Evolutionary conservation across 2,329 filamentous ascomycete genomes (phyloP).

Genomic region (Trichophyton rubrum): DNA sequence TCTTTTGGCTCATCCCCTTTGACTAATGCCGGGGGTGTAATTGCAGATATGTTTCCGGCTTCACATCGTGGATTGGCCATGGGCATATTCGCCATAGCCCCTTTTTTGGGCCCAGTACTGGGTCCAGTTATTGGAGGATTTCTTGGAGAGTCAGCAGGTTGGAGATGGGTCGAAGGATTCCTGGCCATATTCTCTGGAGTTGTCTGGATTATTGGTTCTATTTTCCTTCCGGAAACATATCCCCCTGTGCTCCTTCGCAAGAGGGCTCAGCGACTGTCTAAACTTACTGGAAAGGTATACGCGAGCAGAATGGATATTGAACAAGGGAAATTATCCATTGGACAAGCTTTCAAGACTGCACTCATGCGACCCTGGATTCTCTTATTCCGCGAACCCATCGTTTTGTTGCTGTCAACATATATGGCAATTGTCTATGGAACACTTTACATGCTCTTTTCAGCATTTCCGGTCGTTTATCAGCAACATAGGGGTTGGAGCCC

Average conservation of each 20-base stretch:
- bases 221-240: constrained; percentile 49
- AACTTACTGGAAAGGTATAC: constrained; percentile 45
- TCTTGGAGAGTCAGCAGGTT: constrained; percentile 46
- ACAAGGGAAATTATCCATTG: constrained; percentile 33
- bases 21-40: constrained; percentile 46
- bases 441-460: constrained; percentile 47
- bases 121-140: constrained; percentile 50
- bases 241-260: constrained; percentile 44
- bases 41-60: constrained; percentile 45
- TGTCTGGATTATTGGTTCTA: constrained; percentile 42
- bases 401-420: constrained; percentile 52
- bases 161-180: constrained; percentile 53
- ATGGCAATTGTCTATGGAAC: constrained; percentile 43
- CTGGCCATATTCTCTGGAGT: constrained; percentile 49
- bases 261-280: constrained; percentile 40
- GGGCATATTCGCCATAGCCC: constrained; percentile 21
- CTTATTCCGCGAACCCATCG: constrained; percentile 58
- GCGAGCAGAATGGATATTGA: constrained; percentile 40
- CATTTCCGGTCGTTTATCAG: constrained; percentile 56
- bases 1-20: constrained; percentile 46
- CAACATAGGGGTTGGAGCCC: constrained; percentile 45
- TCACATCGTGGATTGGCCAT: constrained; percentile 42
- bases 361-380: constrained; percentile 57
- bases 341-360: constrained; percentile 42
- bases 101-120: constrained; percentile 23